These are phyloP conservation scores for Phanerochaete sordida DNA, from an alignment of 768 basidiomycete species.

Conservation along the genomic window DNA sequence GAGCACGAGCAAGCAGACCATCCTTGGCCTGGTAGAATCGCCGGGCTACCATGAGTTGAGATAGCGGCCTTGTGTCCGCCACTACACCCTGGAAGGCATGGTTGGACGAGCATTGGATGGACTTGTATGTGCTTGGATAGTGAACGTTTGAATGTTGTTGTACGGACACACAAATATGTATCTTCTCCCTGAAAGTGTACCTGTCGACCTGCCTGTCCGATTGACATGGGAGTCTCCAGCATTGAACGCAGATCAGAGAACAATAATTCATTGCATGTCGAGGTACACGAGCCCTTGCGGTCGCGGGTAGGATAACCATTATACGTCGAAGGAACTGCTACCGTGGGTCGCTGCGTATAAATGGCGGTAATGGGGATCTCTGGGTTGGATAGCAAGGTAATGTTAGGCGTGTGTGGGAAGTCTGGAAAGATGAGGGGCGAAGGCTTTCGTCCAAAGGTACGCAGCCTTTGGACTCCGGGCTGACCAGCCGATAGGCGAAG, in stretches of 20 bases:
- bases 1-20: slow-evolving; percentile 13
- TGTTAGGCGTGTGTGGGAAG: not conserved
- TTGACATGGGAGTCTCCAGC: too few relatives aligned
- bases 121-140: too few relatives aligned
- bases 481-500: not conserved
- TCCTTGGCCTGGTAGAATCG: slow-evolving; percentile 1
- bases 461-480: not conserved
- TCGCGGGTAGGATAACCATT: too few relatives aligned
- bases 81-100: not conserved
- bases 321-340: slow-evolving; percentile 6
- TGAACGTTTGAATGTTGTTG: too few relatives aligned
- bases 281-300: too few relatives aligned
- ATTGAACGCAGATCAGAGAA: too few relatives aligned
- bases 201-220: too few relatives aligned
- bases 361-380: slow-evolving; percentile 9
- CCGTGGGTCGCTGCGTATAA: not conserved
- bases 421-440: not conserved
- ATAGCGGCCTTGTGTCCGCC: not conserved
- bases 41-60: slow-evolving; percentile 6
- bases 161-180: too few relatives aligned
- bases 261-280: too few relatives aligned
- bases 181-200: too few relatives aligned
- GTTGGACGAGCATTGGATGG: too few relatives aligned
- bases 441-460: not conserved
- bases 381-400: not conserved